Evolutionary conservation across 805 yeast genomes (phyloP).

Genomic region (Candida odintsovae): DNA sequence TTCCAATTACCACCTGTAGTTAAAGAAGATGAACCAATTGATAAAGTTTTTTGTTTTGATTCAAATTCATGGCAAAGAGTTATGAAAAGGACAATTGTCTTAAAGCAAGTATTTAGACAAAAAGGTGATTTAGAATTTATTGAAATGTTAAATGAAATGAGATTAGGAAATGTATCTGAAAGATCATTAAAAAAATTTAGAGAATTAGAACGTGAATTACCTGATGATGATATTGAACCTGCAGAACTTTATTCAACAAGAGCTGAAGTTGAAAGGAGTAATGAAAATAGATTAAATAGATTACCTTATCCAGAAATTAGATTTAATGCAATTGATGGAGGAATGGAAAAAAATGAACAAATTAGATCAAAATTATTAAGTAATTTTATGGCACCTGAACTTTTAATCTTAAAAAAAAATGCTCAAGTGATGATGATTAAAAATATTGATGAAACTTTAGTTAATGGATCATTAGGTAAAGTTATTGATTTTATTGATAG

Average conservation of each 20-base stretch:
- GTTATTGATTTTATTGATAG: constrained; percentile 55
- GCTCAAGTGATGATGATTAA: constrained; percentile 84
- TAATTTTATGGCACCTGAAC: constrained; percentile 58
- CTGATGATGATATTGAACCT: constrained; percentile 57
- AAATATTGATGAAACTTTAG: constrained; percentile 65
- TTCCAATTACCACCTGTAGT: constrained; percentile 76
- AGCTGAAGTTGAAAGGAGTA: constrained; percentile 64
- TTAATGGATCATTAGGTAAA: constrained; percentile 73
- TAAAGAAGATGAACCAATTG: constrained; percentile 25
- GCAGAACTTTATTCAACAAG: constrained; percentile 74
- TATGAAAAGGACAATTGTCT: constrained; percentile 50
- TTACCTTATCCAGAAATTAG: constrained; percentile 39
- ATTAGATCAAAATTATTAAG: constrained; percentile 40
- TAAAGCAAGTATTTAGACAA: constrained; percentile 69
- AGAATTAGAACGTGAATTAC: constrained; percentile 45
- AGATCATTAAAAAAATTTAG: constrained; percentile 45
- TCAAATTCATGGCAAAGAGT: constrained; percentile 54
- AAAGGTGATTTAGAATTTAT: constrained; percentile 66
- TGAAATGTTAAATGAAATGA: constrained; percentile 68
- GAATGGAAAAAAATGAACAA: constrained; percentile 35
- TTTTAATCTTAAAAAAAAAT: constrained; percentile 52
- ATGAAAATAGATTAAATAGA: constrained; percentile 39
- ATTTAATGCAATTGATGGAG: constrained; percentile 52
- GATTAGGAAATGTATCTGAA: constrained; percentile 52
- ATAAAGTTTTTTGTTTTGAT: constrained; percentile 56